Evolutionary conservation across 2,329 filamentous ascomycete genomes (phyloP).

Genomic region (Rhytidhysteron rufulum): DNA sequence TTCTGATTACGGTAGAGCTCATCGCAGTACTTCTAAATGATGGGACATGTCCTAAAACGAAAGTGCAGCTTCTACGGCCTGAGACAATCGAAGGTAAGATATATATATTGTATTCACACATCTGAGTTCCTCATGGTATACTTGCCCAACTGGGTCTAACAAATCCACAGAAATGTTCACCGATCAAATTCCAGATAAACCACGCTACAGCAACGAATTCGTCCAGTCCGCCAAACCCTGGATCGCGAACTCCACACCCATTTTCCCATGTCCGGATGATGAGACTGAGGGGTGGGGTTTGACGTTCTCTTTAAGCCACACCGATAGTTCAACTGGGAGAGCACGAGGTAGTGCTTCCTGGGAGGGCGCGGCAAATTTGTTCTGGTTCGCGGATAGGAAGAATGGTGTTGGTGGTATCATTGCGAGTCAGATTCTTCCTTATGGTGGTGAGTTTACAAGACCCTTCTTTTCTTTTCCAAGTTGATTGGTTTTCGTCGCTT

Average conservation of each 20-base stretch:
- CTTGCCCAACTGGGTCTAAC: background rate
- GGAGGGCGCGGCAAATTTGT: slow-evolving; percentile 59
- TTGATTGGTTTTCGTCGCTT: too few species aligned
- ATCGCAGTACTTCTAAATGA: slow-evolving; percentile 61
- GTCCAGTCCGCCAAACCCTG: slow-evolving; percentile 49
- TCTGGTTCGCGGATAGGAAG: slow-evolving; percentile 60
- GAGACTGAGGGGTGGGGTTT: slow-evolving; percentile 62
- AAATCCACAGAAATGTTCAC: slow-evolving; percentile 52
- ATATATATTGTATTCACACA: too few species aligned
- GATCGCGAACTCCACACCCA: slow-evolving; percentile 46
- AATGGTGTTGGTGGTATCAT: slow-evolving; percentile 49
- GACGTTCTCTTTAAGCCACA: slow-evolving; percentile 50
- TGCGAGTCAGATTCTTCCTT: slow-evolving; percentile 26
- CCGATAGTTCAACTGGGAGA: slow-evolving; percentile 15
- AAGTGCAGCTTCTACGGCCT: slow-evolving; percentile 46
- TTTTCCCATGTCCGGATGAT: slow-evolving; percentile 44
- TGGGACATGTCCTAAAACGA: slow-evolving; percentile 56
- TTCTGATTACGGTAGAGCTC: slow-evolving; percentile 42
- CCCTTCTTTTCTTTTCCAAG: too few species aligned
- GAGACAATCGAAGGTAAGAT: slow-evolving; percentile 60
- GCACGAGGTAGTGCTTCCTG: slow-evolving; percentile 47
- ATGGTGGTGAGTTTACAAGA: too few species aligned
- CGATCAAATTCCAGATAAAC: slow-evolving; percentile 55
- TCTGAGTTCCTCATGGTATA: background rate
- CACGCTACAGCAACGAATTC: slow-evolving; percentile 46